phyloP scores from a whole-genome alignment of 108 stramenopile species.

The Skeletonema potamos region DNA sequence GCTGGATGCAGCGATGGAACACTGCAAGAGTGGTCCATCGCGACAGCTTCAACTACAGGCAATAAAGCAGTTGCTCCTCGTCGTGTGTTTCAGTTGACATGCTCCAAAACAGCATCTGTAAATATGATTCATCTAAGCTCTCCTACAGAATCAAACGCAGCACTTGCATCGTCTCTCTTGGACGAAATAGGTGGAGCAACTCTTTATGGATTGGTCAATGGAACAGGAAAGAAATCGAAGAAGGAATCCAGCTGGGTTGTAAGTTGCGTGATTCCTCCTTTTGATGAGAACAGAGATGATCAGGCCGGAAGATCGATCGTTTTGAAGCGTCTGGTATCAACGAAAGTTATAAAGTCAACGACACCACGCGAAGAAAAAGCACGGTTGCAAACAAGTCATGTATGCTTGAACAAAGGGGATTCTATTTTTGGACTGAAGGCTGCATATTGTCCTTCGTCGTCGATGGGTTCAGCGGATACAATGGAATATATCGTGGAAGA shows the following conservation, averaged over 20 bases:
- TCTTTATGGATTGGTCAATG: constrained; percentile 8
- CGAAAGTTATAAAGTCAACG: not conserved
- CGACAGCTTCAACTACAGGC: not conserved
- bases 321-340: constrained; percentile 1
- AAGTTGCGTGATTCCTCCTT: constrained; percentile 6
- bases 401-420: constrained; percentile 28
- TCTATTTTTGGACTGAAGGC: constrained; percentile 33
- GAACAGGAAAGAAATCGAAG: not conserved
- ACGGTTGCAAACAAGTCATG: not conserved
- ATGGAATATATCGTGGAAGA: not conserved
- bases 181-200: not conserved
- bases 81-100: constrained; percentile 4
- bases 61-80: constrained; percentile 7
- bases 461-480: not conserved
- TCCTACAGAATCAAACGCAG: not conserved
- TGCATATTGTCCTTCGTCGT: constrained; percentile 15
- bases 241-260: not conserved
- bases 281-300: not conserved
- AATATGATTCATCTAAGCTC: constrained; percentile 8
- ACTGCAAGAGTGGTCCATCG: constrained; percentile 33
- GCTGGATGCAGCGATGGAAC: constrained; percentile 31
- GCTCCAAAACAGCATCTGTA: not conserved
- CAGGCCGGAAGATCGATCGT: not conserved
- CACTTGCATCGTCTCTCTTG: not conserved
- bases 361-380: not conserved